Base-by-base conservation (phyloP, 352 stramenopile species). In the Pilasporangium apinafurcum region DNA sequence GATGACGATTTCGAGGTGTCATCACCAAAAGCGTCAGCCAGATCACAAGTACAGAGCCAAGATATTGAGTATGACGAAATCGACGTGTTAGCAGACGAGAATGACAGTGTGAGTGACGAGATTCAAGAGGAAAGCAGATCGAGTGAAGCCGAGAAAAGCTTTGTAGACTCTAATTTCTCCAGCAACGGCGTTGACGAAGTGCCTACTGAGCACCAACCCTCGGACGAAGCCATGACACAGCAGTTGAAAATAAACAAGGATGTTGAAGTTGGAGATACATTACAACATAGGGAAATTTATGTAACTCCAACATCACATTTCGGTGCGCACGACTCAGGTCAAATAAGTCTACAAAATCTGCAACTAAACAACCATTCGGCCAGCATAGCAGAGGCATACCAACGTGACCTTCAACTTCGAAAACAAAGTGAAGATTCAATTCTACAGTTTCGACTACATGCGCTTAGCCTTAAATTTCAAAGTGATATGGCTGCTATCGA, bases 361-460 rank as follows among this genome's bases (percentile, higher is more conserved):
- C n/a, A n/a, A n/a, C n/a, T n/a, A n/a, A n/a, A n/a, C n/a, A n/a
- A n/a, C n/a, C 17, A 22, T 17, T 27, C 39, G 24, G 16, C 30
- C 5, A 39, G 51, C 45, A 21, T 75, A 2, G 37, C 38, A 10
- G 39, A 50, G 12, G 48, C 62, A 13, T 84, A 75, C 36, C 27
- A 73, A 24, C 14, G 26, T 14, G 66, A 84, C 14, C 48, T 86
- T 4, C 57, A 86, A 22, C 56, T 63, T 16, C 68, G 74, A 6
- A 69, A 68, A 24, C 40, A 63, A 39, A 76, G 70, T 13, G 74
- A 86, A 37, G 53, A 67, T 33, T 74, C 68, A 3, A 36, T 86
- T 22, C 53, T 86, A 7, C 22, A 59, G 13, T 43, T 84, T 33
- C 70, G 71, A 0, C 31, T 84, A 2, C 53, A 54, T 49, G 62